Evolutionary conservation across 305 asterid species (phyloP).

Genomic region (Ilex paraguariensis): DNA sequence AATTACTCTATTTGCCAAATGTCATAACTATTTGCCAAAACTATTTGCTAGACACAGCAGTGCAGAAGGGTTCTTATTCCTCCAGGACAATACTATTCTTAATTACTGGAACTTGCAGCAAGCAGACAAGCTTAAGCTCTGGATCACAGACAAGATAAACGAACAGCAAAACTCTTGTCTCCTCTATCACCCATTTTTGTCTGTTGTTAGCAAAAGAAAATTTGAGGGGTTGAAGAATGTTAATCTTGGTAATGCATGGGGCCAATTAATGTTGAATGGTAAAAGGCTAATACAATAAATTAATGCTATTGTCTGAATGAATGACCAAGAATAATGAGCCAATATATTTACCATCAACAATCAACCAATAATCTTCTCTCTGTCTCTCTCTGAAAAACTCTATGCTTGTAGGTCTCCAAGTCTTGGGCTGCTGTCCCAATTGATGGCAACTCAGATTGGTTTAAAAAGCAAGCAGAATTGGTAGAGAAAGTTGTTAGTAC

Average conservation of each 20-base stretch:
- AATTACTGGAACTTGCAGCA: constrained; percentile 94
- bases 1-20: too few relatives aligned
- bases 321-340: too few relatives aligned
- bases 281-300: too few relatives aligned
- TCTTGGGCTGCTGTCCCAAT: constrained; percentile 72
- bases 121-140: constrained; percentile 81
- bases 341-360: not conserved
- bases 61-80: constrained; percentile 93
- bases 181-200: too few relatives aligned
- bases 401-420: constrained; percentile 52
- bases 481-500: too few relatives aligned
- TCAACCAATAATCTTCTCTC: not conserved
- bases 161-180: too few relatives aligned
- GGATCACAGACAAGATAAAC: constrained; percentile 94
- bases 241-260: not conserved
- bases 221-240: not conserved
- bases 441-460: constrained; percentile 16
- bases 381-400: constrained; percentile 13
- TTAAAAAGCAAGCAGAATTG: too few relatives aligned
- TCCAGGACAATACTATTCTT: constrained; percentile 81
- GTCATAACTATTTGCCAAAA: too few relatives aligned
- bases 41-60: constrained; percentile 62
- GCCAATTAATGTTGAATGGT: too few relatives aligned
- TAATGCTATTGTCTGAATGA: too few relatives aligned
- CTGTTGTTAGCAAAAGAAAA: not conserved